Evolutionary conservation across 164 flowering plant species (phyloP).

Genomic region (Kingdonia uniflora): DNA sequence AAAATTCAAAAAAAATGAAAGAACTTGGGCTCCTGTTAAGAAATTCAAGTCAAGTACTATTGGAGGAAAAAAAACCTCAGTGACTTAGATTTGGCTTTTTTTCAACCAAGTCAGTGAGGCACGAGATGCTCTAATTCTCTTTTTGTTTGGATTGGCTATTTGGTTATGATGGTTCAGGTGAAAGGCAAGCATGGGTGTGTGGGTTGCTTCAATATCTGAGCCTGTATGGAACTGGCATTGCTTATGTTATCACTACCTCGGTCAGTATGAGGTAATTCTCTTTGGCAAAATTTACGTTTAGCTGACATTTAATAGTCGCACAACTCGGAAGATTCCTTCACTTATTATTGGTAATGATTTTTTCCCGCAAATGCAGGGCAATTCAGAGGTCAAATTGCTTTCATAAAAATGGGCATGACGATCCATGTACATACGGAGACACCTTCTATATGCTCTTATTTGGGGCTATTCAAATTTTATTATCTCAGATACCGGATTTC

Average conservation of each 20-base stretch:
- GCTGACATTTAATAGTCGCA: background rate
- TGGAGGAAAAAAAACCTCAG: background rate
- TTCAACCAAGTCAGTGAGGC: too few species aligned
- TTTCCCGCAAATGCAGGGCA: slow-evolving; percentile 38
- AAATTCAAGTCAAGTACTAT: too few species aligned
- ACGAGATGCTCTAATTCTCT: too few species aligned
- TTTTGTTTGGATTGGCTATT: too few species aligned
- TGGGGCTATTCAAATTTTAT: slow-evolving; percentile 45
- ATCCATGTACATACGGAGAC: slow-evolving; percentile 42
- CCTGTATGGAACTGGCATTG: slow-evolving; percentile 28
- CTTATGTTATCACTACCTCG: slow-evolving; percentile 26
- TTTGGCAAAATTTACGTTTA: background rate
- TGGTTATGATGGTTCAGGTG: too few species aligned
- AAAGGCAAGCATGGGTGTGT: slow-evolving; percentile 38
- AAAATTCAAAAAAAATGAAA: too few species aligned
- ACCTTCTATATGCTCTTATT: slow-evolving; percentile 69
- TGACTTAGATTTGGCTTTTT: too few species aligned
- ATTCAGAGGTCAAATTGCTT: slow-evolving; percentile 60
- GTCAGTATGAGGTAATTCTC: slow-evolving; percentile 32
- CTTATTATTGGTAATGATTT: background rate
- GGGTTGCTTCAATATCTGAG: slow-evolving; percentile 33
- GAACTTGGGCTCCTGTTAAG: background rate
- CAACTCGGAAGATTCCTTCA: background rate
- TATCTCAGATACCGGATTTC: slow-evolving; percentile 71
- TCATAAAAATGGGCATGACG: slow-evolving; percentile 53